Evolutionary conservation across 768 basidiomycete genomes (phyloP).

Genomic region (Royoungia palumana): DNA sequence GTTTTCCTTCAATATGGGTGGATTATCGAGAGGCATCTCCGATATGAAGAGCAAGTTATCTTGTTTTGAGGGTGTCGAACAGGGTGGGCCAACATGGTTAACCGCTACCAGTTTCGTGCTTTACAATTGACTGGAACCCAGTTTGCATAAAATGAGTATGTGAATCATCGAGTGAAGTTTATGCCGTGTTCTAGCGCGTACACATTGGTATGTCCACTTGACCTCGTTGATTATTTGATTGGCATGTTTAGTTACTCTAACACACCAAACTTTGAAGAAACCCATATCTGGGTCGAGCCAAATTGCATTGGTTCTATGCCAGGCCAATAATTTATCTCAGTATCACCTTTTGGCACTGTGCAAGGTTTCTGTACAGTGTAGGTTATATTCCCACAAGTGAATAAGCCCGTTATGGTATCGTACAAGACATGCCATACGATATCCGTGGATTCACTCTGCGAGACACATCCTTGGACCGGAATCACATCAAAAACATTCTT

Average conservation of each 20-base stretch:
- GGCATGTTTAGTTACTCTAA: slow-evolving; percentile 38
- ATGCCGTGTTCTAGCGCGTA: slow-evolving; percentile 97
- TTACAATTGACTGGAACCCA: slow-evolving; percentile 98
- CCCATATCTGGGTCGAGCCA: slow-evolving; percentile 96
- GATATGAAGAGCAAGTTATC: slow-evolving; percentile 92
- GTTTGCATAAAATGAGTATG: slow-evolving; percentile 99
- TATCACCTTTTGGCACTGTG: neutral
- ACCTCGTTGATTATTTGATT: neutral
- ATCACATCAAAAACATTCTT: slow-evolving; percentile 92
- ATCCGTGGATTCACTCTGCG: slow-evolving; percentile 96
- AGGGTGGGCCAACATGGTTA: neutral
- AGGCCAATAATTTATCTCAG: slow-evolving; percentile 47
- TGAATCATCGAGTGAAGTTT: slow-evolving; percentile 95
- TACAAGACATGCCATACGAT: slow-evolving; percentile 97
- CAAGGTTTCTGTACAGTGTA: slow-evolving; percentile 39
- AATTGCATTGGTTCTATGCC: slow-evolving; percentile 97
- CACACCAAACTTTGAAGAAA: slow-evolving; percentile 97
- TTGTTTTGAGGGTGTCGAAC: neutral
- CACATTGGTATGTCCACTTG: slow-evolving; percentile 56
- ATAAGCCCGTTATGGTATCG: slow-evolving; percentile 99
- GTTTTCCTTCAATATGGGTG: slow-evolving; percentile 96
- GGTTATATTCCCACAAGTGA: slow-evolving; percentile 99
- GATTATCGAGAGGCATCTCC: slow-evolving; percentile 96
- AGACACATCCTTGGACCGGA: slow-evolving; percentile 94
- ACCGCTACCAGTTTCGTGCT: slow-evolving; percentile 37